Evolutionary conservation across 208 protist species (phyloP).

Genomic region (Eutreptiella sp.): DNA sequence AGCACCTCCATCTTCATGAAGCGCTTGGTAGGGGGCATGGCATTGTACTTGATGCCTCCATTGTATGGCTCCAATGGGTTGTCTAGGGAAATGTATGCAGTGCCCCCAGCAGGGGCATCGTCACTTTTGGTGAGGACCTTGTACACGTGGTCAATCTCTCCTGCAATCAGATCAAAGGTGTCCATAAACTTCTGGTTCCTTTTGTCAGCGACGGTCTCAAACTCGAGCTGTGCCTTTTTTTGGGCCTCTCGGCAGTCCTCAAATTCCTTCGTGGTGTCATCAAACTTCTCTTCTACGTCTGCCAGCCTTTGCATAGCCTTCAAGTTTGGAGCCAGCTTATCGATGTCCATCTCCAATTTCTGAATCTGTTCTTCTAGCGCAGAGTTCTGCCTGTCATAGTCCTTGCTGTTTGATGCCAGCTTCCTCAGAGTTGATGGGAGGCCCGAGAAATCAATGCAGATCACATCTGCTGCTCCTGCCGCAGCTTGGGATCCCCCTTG

Average conservation of each 20-base stretch:
- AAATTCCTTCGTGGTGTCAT: constrained; percentile 56
- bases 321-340: constrained; percentile 67
- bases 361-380: constrained; percentile 50
- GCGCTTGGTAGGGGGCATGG: constrained; percentile 93
- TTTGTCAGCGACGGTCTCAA: constrained; percentile 69
- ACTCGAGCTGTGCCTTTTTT: constrained; percentile 64
- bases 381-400: constrained; percentile 54
- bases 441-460: constrained; percentile 58
- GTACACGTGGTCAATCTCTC: constrained; percentile 86
- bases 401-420: constrained; percentile 39
- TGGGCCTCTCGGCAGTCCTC: constrained; percentile 58
- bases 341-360: constrained; percentile 54
- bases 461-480: constrained; percentile 9
- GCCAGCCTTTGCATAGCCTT: constrained; percentile 59
- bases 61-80: constrained; percentile 92
- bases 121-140: constrained; percentile 81
- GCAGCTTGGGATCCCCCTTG: neutral
- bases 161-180: constrained; percentile 79
- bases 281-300: constrained; percentile 60
- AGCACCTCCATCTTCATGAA: constrained; percentile 96
- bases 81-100: constrained; percentile 88
- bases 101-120: constrained; percentile 67
- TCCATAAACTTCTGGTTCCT: constrained; percentile 81
- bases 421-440: constrained; percentile 51
- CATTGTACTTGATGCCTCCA: constrained; percentile 88